These are phyloP conservation scores for Tillandsia fasciculata DNA, from an alignment of 176 grass and related monocot genomes.

Conservation along the genomic window DNA sequence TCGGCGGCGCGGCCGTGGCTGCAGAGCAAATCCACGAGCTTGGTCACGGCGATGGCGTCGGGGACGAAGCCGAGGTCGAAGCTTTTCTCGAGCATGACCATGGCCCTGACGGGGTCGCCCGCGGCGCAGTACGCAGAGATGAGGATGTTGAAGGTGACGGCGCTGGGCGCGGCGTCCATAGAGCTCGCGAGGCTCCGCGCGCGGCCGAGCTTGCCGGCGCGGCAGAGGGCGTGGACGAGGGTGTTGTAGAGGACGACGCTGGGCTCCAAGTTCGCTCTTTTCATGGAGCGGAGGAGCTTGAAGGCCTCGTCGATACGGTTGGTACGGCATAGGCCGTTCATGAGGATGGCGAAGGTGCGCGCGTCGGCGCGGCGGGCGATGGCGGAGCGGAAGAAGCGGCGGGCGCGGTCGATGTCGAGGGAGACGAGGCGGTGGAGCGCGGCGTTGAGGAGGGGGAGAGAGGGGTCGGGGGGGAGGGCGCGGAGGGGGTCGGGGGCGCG, in stretches of 20 bases:
- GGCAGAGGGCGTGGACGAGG: constrained; percentile 24
- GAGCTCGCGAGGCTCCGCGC: constrained; percentile 26
- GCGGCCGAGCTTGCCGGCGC: constrained; percentile 15
- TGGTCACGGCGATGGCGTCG: constrained; percentile 22
- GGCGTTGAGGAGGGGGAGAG: constrained; percentile 20
- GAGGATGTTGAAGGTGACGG: constrained; percentile 35
- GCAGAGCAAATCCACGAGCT: constrained; percentile 30
- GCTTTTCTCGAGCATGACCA: constrained; percentile 34
- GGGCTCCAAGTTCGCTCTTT: constrained; percentile 21
- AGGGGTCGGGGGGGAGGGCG: background rate
- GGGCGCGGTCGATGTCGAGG: constrained; percentile 26
- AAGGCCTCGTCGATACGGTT: constrained; percentile 33
- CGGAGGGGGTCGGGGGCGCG: background rate
- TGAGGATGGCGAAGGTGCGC: constrained; percentile 29
- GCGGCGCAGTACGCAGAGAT: constrained; percentile 28
- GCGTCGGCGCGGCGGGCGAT: constrained; percentile 6
- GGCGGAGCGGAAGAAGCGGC: constrained; percentile 19
- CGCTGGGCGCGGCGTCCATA: constrained; percentile 18
- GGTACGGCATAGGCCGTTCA: constrained; percentile 31
- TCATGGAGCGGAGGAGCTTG: constrained; percentile 22
- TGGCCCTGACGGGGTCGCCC: constrained; percentile 20
- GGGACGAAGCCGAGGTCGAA: constrained; percentile 30
- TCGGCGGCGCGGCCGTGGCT: constrained; percentile 15
- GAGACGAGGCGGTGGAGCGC: constrained; percentile 19
- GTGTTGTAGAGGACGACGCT: constrained; percentile 35